Evolutionary conservation across 2,329 filamentous ascomycete species (phyloP).

Genomic region (Pseudohalonectria lignicola): DNA sequence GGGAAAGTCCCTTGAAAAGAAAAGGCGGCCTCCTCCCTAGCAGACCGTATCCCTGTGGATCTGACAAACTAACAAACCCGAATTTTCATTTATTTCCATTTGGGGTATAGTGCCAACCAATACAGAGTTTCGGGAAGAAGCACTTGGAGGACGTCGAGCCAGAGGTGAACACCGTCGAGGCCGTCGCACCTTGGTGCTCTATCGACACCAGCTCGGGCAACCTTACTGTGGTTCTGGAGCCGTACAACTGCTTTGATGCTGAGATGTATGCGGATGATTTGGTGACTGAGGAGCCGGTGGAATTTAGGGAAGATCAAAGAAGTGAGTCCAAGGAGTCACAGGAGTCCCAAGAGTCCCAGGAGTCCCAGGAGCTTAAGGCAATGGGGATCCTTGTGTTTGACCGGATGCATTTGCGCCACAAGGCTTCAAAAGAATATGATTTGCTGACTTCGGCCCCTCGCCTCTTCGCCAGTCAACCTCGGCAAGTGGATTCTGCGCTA

Average conservation of each 20-base stretch:
- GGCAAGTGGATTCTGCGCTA: conserved; percentile 95
- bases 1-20: neutral
- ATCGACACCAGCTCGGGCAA: conserved; percentile 90
- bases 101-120: conserved; percentile 66
- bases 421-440: too few relatives aligned
- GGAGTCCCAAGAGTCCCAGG: too few relatives aligned
- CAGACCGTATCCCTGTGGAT: neutral
- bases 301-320: conserved; percentile 87
- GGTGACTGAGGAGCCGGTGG: conserved; percentile 57
- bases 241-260: conserved; percentile 93
- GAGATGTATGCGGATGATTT: conserved; percentile 95
- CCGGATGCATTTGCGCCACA: too few relatives aligned
- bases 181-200: conserved; percentile 90
- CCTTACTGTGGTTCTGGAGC: conserved; percentile 81
- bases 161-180: conserved; percentile 77
- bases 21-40: neutral
- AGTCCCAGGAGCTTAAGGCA: too few relatives aligned
- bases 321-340: conserved; percentile 49
- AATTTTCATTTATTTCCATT: too few relatives aligned
- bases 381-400: too few relatives aligned
- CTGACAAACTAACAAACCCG: too few relatives aligned
- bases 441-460: too few relatives aligned
- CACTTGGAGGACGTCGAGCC: conserved; percentile 87
- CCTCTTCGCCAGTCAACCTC: conserved; percentile 68
- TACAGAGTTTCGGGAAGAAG: conserved; percentile 87